These are phyloP conservation scores for Elsinoe fawcettii DNA, from an alignment of 2,329 filamentous ascomycete species.

Conservation along the genomic window DNA sequence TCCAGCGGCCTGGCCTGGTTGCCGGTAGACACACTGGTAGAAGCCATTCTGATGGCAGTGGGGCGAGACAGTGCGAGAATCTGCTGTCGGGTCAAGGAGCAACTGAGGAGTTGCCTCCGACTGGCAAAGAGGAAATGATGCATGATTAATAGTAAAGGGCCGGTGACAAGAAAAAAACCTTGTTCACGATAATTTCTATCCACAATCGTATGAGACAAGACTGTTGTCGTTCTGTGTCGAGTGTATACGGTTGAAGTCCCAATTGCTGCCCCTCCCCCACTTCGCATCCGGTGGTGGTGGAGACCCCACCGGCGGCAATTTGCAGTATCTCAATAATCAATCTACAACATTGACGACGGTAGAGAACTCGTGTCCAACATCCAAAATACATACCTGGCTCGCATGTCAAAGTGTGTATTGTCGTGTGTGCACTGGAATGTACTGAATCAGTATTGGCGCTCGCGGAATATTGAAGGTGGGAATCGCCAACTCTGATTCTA, in stretches of 20 bases:
- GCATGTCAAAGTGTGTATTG: too few relatives aligned
- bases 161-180: not conserved
- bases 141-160: not conserved
- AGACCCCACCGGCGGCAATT: not conserved
- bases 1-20: slow-evolving; percentile 40
- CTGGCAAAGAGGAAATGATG: slow-evolving; percentile 1
- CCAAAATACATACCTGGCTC: too few relatives aligned
- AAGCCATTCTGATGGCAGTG: slow-evolving; percentile 28
- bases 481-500: too few relatives aligned
- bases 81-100: not conserved
- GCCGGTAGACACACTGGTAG: slow-evolving; percentile 33
- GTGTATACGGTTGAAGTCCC: not conserved
- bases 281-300: not conserved
- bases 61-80: slow-evolving; percentile 33
- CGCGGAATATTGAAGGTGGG: too few relatives aligned
- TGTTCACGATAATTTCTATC: not conserved
- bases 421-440: too few relatives aligned
- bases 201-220: not conserved
- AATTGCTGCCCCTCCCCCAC: not conserved
- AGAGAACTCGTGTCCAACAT: too few relatives aligned
- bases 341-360: too few relatives aligned
- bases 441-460: too few relatives aligned
- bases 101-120: not conserved
- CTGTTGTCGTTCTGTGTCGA: not conserved
- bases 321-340: too few relatives aligned